Base-by-base conservation (phyloP, 441 rosid genomes). In the Manihot esculenta region DNA sequence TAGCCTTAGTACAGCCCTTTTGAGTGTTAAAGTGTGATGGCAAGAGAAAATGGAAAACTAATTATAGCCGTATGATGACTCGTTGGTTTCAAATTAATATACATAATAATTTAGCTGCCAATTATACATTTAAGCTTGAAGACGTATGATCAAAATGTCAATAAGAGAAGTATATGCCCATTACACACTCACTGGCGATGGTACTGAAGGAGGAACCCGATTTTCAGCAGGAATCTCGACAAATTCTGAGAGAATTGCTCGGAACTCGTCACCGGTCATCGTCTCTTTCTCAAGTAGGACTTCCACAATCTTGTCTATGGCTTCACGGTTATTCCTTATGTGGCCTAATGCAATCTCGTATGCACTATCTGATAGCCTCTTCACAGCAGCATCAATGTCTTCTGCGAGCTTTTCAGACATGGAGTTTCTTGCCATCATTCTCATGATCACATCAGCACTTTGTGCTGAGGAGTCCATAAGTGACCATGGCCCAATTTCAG, bases 351-450 rank as follows among this genome's bases (percentile, higher is more conserved):
- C 97, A 64, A 92, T 82, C 83, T 83, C 90, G 26, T 92, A 94
- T 7, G 99, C 97, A 18, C 49, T 62, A 80, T 94, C 99, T 35
- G 99, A 87, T 57, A 94, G 0, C 59, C 78, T 84, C 92, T 92
- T 92, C 59, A 89, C 78, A 1, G 95, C 97, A 0, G 83, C n/a
- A 63, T 94, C 97, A 1, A 92, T 92, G 73, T 94, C 97, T 70
- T 87, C 94, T 0, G 99, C 97, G 0, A 94, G 97, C 84, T 78
- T 94, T 76, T 94, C 99, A 0, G 97, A 94, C 99, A 94, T 94
- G 12, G 97, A 92, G 72, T 94, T 94, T 65, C 97, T 90, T 15
- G 97, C 97, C 99, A 94, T 94, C 97, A 94, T 94, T 80, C 99
- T 89, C 99, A 94, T 92, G 10, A 94, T 83, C n/a, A 94, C 95